Conservation (phyloP, 176 grass and related monocot genomes). For the Oryza australiensis region DNA sequence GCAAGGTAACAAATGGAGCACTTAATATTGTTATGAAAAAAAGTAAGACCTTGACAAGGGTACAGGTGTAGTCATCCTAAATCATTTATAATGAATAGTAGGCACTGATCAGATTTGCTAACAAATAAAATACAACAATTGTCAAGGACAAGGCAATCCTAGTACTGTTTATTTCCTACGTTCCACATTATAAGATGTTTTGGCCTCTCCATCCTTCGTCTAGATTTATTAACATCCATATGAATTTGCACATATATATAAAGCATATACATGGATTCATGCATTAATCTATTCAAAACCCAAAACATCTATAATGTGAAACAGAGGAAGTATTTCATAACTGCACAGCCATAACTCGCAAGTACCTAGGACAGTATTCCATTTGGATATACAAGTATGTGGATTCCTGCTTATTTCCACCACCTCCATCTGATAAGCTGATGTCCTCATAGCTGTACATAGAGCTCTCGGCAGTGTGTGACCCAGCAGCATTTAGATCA, state of each 20-base stretch:
- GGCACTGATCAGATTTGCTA: neutral
- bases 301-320: too few species aligned
- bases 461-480: slow-evolving; percentile 66
- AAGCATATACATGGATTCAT: too few species aligned
- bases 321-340: too few species aligned
- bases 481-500: slow-evolving; percentile 55
- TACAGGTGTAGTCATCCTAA: neutral
- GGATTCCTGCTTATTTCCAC: slow-evolving; percentile 69
- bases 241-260: too few species aligned
- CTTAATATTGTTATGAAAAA: slow-evolving; percentile 1
- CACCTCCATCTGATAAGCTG: slow-evolving; percentile 63
- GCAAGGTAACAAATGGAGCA: neutral
- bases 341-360: neutral
- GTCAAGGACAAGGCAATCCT: neutral
- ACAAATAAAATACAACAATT: neutral
- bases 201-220: too few species aligned
- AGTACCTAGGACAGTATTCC: slow-evolving; percentile 89
- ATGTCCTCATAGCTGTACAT: slow-evolving; percentile 56
- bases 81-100: neutral
- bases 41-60: neutral
- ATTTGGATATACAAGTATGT: slow-evolving; percentile 99
- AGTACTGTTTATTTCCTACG: neutral
- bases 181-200: too few species aligned
- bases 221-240: too few species aligned
- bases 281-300: too few species aligned